Evolutionary conservation across 2,329 filamentous ascomycete species (phyloP), one percentile per base, ranked within the genome.

Genomic region (Mycocentrospora acerina): DNA sequence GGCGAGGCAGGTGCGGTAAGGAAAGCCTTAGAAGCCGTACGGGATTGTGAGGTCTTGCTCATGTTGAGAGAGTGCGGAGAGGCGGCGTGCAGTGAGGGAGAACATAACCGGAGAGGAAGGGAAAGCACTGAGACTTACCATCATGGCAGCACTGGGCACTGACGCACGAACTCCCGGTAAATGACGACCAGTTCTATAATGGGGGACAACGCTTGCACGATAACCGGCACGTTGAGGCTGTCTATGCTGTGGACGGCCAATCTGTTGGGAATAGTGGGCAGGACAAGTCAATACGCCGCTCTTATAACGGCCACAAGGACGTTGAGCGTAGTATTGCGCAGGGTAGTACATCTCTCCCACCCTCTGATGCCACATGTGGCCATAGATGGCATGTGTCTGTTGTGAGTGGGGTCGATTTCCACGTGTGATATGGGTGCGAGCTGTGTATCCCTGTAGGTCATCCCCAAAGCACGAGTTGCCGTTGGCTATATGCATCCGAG

Each of bases 291-390:
- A 12, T 16, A 27, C 37, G 18, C 28, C 29, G 16, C 33, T 32
- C 12, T 38, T 34, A 22, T 48, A 48, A 26, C 38, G 43, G 24
- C 35, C 42, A 26, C 17, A 13, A 15, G 52, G 59, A 13, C 46
- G 40, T 8, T 46, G 44, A 35, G 29, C 11, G 32, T 61, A 62
- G 47, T 62, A 62, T 14, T 44, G 44, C 4, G 51, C 38, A 12
- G 59, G 59, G 34, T 61, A 62, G 46, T 62, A 62, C 4, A 53
- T 37, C 22, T 49, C 48, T 15, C 53, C 59, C 31, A 51, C 44
- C 15, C 42, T 48, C 22, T 53, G 53, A 14, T 46, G 58, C 40
- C 46, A 46, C n/a, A n/a, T n/a, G n/a, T n/a, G n/a, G n/a, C n/a
- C n/a, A n/a, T n/a, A n/a, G n/a, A n/a, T n/a, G n/a, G n/a, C n/a